These are phyloP conservation scores for Cicer arietinum DNA, from an alignment of 306 rosid species.

Conservation along the genomic window DNA sequence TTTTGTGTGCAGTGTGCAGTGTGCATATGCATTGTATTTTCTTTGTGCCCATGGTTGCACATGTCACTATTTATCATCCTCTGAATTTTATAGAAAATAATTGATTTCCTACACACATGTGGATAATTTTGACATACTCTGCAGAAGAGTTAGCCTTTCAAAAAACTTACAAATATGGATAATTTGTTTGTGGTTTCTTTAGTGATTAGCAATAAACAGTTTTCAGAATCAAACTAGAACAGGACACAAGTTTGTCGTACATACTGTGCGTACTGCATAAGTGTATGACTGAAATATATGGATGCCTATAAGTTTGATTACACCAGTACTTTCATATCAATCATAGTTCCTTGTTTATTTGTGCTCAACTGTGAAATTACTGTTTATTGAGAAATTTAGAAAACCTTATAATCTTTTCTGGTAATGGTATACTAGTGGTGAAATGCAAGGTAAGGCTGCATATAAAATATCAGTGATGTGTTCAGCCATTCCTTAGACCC, in stretches of 20 bases:
- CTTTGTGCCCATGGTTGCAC: conserved; percentile 24
- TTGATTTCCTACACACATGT: conserved; percentile 31
- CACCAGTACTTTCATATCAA: conserved; percentile 11
- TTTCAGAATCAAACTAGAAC: conserved; percentile 27
- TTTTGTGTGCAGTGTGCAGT: neutral
- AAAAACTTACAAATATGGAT: conserved; percentile 23
- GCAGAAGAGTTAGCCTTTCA: conserved; percentile 26
- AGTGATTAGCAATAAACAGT: conserved; percentile 1
- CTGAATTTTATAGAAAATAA: conserved; percentile 22
- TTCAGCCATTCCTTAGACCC: neutral
- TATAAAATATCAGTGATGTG: neutral
- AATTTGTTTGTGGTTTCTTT: neutral
- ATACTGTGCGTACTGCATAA: neutral
- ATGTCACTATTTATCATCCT: conserved; percentile 20
- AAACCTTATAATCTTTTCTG: conserved; percentile 26
- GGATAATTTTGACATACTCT: neutral
- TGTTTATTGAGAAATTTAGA: conserved; percentile 21
- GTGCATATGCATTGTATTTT: conserved; percentile 12
- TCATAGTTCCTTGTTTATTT: conserved; percentile 18
- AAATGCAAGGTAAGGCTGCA: conserved; percentile 4
- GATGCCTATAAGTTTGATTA: conserved; percentile 25
- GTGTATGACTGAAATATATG: neutral
- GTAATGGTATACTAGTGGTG: conserved; percentile 1
- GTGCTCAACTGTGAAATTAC: conserved; percentile 24
- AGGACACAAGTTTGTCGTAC: conserved; percentile 11